Evolutionary conservation across 345 rosid genomes (phyloP).

Genomic region (Hevea brasiliensis): DNA sequence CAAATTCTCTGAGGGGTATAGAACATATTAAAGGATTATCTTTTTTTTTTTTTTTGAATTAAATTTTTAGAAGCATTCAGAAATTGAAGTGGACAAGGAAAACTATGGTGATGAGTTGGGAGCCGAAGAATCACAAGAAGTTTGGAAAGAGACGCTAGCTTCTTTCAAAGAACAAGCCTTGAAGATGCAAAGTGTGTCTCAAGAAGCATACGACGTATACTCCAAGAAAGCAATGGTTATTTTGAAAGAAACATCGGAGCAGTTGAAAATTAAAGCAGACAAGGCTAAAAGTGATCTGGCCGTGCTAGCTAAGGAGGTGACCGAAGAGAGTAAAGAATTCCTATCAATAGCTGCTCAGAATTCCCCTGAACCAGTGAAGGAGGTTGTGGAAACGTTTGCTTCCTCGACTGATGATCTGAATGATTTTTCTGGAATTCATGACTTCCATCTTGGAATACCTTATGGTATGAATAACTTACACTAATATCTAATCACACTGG

Average conservation of each 20-base stretch:
- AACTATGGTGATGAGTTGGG: slow-evolving; percentile 22
- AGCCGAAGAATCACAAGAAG: slow-evolving; percentile 63
- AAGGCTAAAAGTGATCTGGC: slow-evolving; percentile 28
- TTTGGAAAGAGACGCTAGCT: slow-evolving; percentile 73
- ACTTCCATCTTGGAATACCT: slow-evolving; percentile 89
- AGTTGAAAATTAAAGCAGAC: slow-evolving; percentile 74
- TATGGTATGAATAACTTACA: slow-evolving; percentile 54
- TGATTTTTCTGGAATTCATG: slow-evolving; percentile 62
- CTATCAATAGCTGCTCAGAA: slow-evolving; percentile 65
- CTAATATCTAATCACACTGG: not conserved
- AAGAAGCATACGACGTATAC: slow-evolving; percentile 71
- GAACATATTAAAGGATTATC: too few species aligned
- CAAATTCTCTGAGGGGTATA: too few species aligned
- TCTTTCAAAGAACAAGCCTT: slow-evolving; percentile 74
- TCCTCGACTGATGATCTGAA: slow-evolving; percentile 56
- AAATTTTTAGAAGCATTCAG: slow-evolving; percentile 45
- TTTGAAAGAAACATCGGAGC: slow-evolving; percentile 66
- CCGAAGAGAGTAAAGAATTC: slow-evolving; percentile 69
- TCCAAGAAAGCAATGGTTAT: slow-evolving; percentile 54
- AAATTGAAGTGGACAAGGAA: slow-evolving; percentile 62
- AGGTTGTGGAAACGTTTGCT: slow-evolving; percentile 63
- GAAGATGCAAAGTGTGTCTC: slow-evolving; percentile 72
- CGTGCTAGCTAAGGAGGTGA: slow-evolving; percentile 52
- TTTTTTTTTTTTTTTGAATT: not conserved
- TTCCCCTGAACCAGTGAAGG: slow-evolving; percentile 82